These are phyloP conservation scores for Botrytis elliptica DNA, from an alignment of 2,329 filamentous ascomycete genomes.

Conservation along the genomic window DNA sequence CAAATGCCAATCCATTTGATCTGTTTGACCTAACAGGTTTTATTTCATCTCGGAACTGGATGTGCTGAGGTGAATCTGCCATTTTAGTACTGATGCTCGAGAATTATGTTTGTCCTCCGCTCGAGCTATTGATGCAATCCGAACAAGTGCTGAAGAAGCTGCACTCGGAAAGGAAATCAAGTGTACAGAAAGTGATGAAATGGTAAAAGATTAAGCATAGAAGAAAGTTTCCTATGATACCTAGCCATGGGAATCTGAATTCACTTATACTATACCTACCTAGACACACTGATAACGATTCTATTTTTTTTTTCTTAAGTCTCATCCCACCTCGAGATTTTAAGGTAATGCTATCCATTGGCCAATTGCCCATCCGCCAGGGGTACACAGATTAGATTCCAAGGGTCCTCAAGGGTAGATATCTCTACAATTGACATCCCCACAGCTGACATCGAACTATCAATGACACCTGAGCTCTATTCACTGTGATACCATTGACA, in stretches of 20 bases:
- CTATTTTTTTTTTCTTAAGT: not conserved
- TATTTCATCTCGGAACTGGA: constrained; percentile 33
- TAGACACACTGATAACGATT: not conserved
- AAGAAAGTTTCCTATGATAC: not conserved
- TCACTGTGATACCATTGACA: not conserved
- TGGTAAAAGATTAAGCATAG: not conserved
- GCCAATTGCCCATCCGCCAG: not conserved
- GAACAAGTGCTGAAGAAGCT: not conserved
- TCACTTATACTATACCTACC: not conserved
- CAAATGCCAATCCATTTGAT: constrained; percentile 17
- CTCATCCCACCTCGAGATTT: not conserved
- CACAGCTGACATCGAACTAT: constrained; percentile 1
- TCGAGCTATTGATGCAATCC: not conserved
- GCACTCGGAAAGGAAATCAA: not conserved
- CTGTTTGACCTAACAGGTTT: constrained; percentile 25
- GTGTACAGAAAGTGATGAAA: not conserved
- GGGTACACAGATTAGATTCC: not conserved
- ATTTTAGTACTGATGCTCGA: constrained; percentile 17
- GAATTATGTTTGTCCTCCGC: not conserved
- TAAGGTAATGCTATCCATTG: not conserved
- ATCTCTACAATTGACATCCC: not conserved
- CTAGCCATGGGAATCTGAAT: not conserved
- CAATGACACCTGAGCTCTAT: not conserved
- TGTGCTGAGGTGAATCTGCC: constrained; percentile 25
- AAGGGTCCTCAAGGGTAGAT: not conserved